Evolutionary conservation across 1,284 basidiomycete species (phyloP), one percentile per base, ranked within the genome.

Genomic region (Phlebopus sp.): DNA sequence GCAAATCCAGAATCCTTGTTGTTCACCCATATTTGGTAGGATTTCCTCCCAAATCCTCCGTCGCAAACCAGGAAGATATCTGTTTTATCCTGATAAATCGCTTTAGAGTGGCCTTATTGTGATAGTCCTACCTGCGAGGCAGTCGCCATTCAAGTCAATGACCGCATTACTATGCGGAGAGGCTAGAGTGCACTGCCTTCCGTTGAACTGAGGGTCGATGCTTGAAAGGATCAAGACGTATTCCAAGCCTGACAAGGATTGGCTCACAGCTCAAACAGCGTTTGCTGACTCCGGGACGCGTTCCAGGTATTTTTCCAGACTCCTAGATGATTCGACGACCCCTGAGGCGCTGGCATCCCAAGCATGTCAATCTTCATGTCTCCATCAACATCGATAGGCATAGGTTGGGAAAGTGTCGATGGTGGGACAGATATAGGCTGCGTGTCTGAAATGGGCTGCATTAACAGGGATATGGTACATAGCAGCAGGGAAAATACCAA

Each of bases 141-240:
- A 99, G 67, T 99, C 96, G 11, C 96, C 96, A 56, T 99, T 85
- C 41, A 99, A 71, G 63, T 99, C 96, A 14, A 98, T 79, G n/a
- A 93, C 89, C 0, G 94, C 93, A 63, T 94, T 97, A 63, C 89
- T 94, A 66, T 99, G 97, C 1, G 95, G 94, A 55, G 86, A 82
- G 2, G 90, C 80, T 10, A 96, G 67, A 11, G 73, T 78, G 69
- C 97, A 99, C 36, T 80, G 79, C 15, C 69, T 55, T 10, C 79
- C 82, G 27, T 78, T 67, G 54, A 93, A 79, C 8, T 76, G 75
- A 0, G 86, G 77, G 35, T 83, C 74, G 17, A 67, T 62, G 13
- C 87, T 89, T 54, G 11, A 39, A 40, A 29, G 31, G 15, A n/a
- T 67, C 27, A 66, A 36, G 18, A 31, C 31, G 25, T 19, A 6